A percentile compares a stretch with the other conserved stretches of the same genome.
These are phyloP conservation scores for Carex parvula DNA, from an alignment of 176 grass and related monocot species.

Conservation along the genomic window DNA sequence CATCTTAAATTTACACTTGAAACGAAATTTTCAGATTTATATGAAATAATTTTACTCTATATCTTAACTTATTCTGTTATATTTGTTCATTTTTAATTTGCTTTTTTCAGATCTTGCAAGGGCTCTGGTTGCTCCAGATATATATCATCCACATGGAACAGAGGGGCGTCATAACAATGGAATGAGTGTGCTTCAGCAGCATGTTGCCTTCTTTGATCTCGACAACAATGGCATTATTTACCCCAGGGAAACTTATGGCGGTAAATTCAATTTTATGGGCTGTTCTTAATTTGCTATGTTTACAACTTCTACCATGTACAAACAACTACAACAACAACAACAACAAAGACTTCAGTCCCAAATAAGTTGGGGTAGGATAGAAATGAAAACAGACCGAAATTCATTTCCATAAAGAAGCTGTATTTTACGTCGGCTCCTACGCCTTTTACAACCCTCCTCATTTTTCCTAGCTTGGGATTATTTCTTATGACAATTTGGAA, in stretches of 20 bases:
- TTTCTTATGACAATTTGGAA: neutral
- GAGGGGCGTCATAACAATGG: slow-evolving; percentile 46
- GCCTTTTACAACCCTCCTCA: too few species aligned
- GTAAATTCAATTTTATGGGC: slow-evolving; percentile 7
- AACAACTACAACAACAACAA: too few species aligned
- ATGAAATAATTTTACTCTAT: neutral
- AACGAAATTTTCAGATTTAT: too few species aligned
- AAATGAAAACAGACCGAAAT: too few species aligned
- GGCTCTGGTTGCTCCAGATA: slow-evolving; percentile 64
- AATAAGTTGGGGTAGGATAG: too few species aligned
- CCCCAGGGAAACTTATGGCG: slow-evolving; percentile 77
- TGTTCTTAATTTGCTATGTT: neutral
- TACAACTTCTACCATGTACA: neutral
- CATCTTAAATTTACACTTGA: too few species aligned
- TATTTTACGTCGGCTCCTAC: too few species aligned
- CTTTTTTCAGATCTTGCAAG: slow-evolving; percentile 56
- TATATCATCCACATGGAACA: slow-evolving; percentile 79
- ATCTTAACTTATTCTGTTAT: neutral
- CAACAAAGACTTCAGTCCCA: too few species aligned
- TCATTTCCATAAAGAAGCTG: too few species aligned
- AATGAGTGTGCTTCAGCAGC: slow-evolving; percentile 84
- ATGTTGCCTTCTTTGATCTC: slow-evolving; percentile 85
- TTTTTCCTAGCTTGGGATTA: too few species aligned
- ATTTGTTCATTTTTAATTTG: neutral
- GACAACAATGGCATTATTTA: slow-evolving; percentile 78